These are phyloP conservation scores for Globisporangium canariense DNA, from an alignment of 352 stramenopile genomes.

Conservation along the genomic window DNA sequence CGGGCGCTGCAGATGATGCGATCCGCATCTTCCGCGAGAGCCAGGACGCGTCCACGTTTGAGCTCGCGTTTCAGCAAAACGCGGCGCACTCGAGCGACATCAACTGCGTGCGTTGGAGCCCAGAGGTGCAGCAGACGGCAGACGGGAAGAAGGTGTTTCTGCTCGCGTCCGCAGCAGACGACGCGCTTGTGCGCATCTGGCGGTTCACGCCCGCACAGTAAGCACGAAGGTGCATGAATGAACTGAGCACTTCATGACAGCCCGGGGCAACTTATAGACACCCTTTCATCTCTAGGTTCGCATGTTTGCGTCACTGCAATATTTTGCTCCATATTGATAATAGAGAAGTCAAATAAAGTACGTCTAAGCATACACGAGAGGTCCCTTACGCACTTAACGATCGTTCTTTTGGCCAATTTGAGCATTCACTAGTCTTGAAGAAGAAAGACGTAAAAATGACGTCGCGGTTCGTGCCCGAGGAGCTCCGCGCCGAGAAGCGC, in stretches of 20 bases:
- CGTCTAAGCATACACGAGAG: neutral
- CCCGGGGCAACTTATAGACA: constrained; percentile 2
- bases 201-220: constrained; percentile 36
- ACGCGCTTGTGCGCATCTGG: constrained; percentile 66
- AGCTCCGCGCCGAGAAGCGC: constrained; percentile 60
- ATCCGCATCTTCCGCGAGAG: constrained; percentile 87
- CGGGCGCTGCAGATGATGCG: constrained; percentile 87
- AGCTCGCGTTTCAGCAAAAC: constrained; percentile 60
- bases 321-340: neutral
- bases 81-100: constrained; percentile 68
- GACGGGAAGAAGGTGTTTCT: constrained; percentile 37
- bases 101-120: constrained; percentile 82
- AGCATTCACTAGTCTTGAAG: neutral
- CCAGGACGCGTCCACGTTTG: constrained; percentile 36
- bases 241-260: no score
- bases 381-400: neutral
- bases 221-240: neutral
- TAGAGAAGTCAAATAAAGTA: neutral
- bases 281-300: constrained; percentile 3
- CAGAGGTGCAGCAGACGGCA: constrained; percentile 21
- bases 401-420: constrained; percentile 2
- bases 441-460: constrained; percentile 1
- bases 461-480: constrained; percentile 23
- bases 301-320: neutral
- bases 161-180: constrained; percentile 64